phyloP scores from a whole-genome alignment of 805 yeast species.

The Brettanomyces nanus region DNA sequence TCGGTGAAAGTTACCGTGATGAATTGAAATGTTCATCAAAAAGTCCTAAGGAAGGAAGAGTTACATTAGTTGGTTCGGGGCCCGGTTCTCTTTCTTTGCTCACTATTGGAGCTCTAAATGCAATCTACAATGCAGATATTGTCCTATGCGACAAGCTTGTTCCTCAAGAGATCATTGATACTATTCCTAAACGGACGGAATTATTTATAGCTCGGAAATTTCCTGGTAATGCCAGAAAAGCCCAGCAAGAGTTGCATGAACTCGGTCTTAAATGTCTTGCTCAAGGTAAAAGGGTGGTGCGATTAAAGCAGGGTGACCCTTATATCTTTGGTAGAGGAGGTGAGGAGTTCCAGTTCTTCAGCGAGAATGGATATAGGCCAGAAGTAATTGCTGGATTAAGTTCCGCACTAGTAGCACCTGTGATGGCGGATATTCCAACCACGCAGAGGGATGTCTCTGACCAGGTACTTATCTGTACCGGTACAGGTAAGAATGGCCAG shows the following conservation, averaged over 20 bases:
- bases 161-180: slow-evolving; percentile 75
- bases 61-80: slow-evolving; percentile 88
- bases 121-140: slow-evolving; percentile 74
- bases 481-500: slow-evolving; percentile 85
- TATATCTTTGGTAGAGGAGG: slow-evolving; percentile 96
- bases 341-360: slow-evolving; percentile 73
- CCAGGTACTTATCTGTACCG: slow-evolving; percentile 88
- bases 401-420: slow-evolving; percentile 84
- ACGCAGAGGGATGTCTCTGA: slow-evolving; percentile 90
- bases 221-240: slow-evolving; percentile 94
- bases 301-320: slow-evolving; percentile 95
- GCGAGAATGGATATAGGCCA: slow-evolving; percentile 60
- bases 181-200: slow-evolving; percentile 71
- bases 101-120: slow-evolving; percentile 77
- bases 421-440: slow-evolving; percentile 75
- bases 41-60: slow-evolving; percentile 35
- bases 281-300: slow-evolving; percentile 69
- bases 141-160: slow-evolving; percentile 87
- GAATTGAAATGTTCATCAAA: slow-evolving; percentile 2
- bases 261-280: slow-evolving; percentile 59
- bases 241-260: slow-evolving; percentile 76
- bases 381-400: slow-evolving; percentile 80
- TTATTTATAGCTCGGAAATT: slow-evolving; percentile 85
- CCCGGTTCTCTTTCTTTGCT: slow-evolving; percentile 82
- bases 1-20: slow-evolving; percentile 27